phyloP scores from a whole-genome alignment of 2,329 filamentous ascomycete species.

The Xylariomycetidae sp. region DNA sequence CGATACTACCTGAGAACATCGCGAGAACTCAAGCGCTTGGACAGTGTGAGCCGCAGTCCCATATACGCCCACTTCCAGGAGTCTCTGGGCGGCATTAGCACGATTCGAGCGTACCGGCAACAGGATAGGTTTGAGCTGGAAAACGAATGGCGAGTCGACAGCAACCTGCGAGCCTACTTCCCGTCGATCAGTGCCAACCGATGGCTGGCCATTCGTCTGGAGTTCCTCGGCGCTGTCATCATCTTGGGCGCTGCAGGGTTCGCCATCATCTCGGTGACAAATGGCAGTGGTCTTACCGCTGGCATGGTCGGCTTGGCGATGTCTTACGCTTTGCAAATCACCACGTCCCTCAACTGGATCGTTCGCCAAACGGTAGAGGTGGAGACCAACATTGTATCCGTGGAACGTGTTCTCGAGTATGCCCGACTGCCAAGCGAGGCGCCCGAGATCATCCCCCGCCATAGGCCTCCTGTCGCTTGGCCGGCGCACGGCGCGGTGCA shows the following conservation, averaged over 20 bases:
- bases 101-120: slow-evolving; percentile 91
- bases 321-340: slow-evolving; percentile 97
- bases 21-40: slow-evolving; percentile 89
- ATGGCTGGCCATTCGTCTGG: slow-evolving; percentile 90
- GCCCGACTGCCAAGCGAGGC: slow-evolving; percentile 86
- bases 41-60: slow-evolving; percentile 90
- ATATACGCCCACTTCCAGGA: slow-evolving; percentile 99
- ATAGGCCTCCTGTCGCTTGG: slow-evolving; percentile 84
- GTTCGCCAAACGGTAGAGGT: slow-evolving; percentile 97
- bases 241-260: slow-evolving; percentile 83
- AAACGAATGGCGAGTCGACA: slow-evolving; percentile 96
- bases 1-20: slow-evolving; percentile 96
- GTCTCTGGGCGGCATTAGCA: slow-evolving; percentile 86
- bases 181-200: slow-evolving; percentile 90
- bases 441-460: slow-evolving; percentile 84
- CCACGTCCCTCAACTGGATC: slow-evolving; percentile 97
- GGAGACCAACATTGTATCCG: slow-evolving; percentile 99
- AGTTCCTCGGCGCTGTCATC: slow-evolving; percentile 91
- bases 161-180: slow-evolving; percentile 90
- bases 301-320: slow-evolving; percentile 88
- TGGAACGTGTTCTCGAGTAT: slow-evolving; percentile 96
- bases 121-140: slow-evolving; percentile 81
- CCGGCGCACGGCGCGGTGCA: slow-evolving; percentile 81
- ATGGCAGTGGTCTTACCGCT: slow-evolving; percentile 54
- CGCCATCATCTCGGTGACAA: slow-evolving; percentile 72